A percentile compares a stretch with the other conserved stretches of the same genome.
These are phyloP conservation scores for Pyrus bretschneideri DNA, from an alignment of 306 rosid genomes.

Conservation along the genomic window DNA sequence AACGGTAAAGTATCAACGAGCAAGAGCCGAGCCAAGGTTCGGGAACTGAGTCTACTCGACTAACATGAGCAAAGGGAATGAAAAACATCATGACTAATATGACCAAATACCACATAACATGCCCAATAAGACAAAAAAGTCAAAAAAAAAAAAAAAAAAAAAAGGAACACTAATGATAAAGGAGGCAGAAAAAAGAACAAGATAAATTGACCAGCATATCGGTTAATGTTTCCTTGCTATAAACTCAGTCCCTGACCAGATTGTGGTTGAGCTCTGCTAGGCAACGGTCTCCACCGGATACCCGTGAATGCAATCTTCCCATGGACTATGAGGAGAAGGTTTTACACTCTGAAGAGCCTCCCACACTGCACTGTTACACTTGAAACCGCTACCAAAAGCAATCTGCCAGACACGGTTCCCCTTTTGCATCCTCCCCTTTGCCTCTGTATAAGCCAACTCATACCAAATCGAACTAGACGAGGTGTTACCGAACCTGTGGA, in stretches of 20 bases:
- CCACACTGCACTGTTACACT: slow-evolving; percentile 77
- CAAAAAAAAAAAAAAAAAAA: background rate
- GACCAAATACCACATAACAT: background rate
- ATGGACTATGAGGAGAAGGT: slow-evolving; percentile 43
- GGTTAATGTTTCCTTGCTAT: background rate
- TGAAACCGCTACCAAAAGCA: slow-evolving; percentile 65
- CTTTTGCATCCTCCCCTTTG: slow-evolving; percentile 43
- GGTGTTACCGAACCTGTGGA: slow-evolving; percentile 64
- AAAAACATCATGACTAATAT: background rate
- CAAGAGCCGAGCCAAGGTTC: background rate
- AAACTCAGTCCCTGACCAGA: slow-evolving; percentile 3
- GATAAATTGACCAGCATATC: background rate
- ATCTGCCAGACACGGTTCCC: slow-evolving; percentile 61
- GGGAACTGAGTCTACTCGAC: too few relatives aligned
- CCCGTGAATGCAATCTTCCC: slow-evolving; percentile 59
- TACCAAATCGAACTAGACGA: slow-evolving; percentile 71
- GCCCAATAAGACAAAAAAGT: background rate
- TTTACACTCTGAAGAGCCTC: slow-evolving; percentile 49
- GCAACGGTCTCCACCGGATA: slow-evolving; percentile 41
- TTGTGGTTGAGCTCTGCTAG: slow-evolving; percentile 3
- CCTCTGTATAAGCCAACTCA: slow-evolving; percentile 59
- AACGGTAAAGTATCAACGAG: background rate
- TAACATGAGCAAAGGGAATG: too few relatives aligned
- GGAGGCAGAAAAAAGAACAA: background rate
- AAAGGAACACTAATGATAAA: background rate